A percentile compares a stretch with the other conserved stretches of the same genome.
phyloP scores from a whole-genome alignment of 441 rosid genomes.

The Eruca vesicaria region DNA sequence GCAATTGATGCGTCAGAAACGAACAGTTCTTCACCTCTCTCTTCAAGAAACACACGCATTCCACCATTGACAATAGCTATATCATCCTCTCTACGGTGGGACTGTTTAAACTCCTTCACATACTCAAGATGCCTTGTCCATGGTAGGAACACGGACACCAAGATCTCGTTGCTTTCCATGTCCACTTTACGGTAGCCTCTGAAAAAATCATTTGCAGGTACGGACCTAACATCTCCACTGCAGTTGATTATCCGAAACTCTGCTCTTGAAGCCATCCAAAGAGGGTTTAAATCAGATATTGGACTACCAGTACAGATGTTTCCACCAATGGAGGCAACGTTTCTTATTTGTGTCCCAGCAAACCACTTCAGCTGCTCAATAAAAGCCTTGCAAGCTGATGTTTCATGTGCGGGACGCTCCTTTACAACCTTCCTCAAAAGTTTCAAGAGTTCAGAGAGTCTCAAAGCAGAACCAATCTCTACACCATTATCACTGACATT shows the following conservation, averaged over 20 bases:
- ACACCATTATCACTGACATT: conserved; percentile 71
- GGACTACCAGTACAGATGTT: conserved; percentile 98
- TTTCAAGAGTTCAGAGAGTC: conserved; percentile 65
- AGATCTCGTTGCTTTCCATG: conserved; percentile 60
- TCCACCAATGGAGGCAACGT: conserved; percentile 93
- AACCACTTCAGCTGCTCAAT: conserved; percentile 93
- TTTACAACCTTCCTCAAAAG: conserved; percentile 54
- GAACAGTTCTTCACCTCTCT: conserved; percentile 46
- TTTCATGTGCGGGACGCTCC: conserved; percentile 61
- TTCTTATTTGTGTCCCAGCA: conserved; percentile 92
- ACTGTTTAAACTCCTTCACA: conserved; percentile 96
- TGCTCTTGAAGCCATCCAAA: conserved; percentile 94
- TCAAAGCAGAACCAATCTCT: conserved; percentile 87
- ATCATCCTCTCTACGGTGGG: conserved; percentile 96
- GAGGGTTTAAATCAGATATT: conserved; percentile 95
- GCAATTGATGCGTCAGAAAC: conserved; percentile 73
- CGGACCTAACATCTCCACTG: conserved; percentile 57
- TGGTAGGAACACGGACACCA: conserved; percentile 79
- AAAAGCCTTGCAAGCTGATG: conserved; percentile 79
- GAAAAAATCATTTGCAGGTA: conserved; percentile 76
- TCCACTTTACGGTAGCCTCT: conserved; percentile 86
- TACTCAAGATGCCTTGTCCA: conserved; percentile 85
- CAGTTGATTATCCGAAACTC: conserved; percentile 58
- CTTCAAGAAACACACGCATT: conserved; percentile 78
- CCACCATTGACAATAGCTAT: conserved; percentile 97